Conservation (phyloP, 2,329 filamentous ascomycete genomes). For the Coleophoma cylindrospora region DNA sequence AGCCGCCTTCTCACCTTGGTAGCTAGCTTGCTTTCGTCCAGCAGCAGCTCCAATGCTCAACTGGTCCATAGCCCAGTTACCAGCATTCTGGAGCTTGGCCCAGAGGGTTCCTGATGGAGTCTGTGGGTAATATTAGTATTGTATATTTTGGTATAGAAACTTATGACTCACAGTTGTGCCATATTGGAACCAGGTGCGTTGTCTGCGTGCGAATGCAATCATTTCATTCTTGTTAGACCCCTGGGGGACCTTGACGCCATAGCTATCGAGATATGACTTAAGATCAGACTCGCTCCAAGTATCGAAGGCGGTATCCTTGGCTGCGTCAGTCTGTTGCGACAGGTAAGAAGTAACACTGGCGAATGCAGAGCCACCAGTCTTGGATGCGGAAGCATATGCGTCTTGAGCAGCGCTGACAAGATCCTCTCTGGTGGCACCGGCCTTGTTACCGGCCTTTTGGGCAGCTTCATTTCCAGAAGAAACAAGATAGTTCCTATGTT, state of each 20-base stretch:
- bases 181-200: conserved; percentile 72
- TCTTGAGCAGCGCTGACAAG: conserved; percentile 61
- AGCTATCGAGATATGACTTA: conserved; percentile 75
- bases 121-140: neutral
- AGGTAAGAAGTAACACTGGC: conserved; percentile 70
- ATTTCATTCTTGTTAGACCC: conserved; percentile 52
- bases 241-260: conserved; percentile 49
- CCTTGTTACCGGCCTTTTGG: conserved; percentile 56
- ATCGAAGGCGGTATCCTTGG: conserved; percentile 64
- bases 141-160: neutral
- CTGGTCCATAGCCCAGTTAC: conserved; percentile 43
- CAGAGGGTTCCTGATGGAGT: conserved; percentile 61
- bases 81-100: conserved; percentile 49
- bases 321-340: conserved; percentile 57
- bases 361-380: conserved; percentile 49
- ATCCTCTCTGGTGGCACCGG: conserved; percentile 66
- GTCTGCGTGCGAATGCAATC: conserved; percentile 64
- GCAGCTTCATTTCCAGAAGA: conserved; percentile 48
- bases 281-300: conserved; percentile 65
- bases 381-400: conserved; percentile 54
- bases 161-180: conserved; percentile 46
- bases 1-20: conserved; percentile 39
- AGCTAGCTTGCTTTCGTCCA: conserved; percentile 34
- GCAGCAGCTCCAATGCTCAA: conserved; percentile 40
- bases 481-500: conserved; percentile 37